Evolutionary conservation across 768 basidiomycete species (phyloP).

Genomic region (Naganishia kalamii): DNA sequence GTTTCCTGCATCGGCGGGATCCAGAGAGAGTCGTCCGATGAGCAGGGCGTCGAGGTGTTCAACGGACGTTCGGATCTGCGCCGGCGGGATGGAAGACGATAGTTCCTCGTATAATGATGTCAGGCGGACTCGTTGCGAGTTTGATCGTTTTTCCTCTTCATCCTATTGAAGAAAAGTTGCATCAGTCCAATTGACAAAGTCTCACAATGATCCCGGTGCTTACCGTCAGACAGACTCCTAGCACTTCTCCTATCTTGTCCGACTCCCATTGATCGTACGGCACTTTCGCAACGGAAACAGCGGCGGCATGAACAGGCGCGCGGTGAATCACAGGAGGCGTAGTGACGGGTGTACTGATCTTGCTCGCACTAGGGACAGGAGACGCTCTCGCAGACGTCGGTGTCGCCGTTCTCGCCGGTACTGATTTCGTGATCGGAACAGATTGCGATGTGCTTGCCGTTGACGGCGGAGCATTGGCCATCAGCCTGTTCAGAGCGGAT

Average conservation of each 20-base stretch:
- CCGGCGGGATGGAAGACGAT: background rate
- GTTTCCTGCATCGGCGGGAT: constrained; percentile 62
- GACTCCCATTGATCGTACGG: constrained; percentile 63
- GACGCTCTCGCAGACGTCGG: background rate
- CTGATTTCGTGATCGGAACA: background rate
- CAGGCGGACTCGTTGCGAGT: constrained; percentile 45
- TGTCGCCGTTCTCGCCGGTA: background rate
- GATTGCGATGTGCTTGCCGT: background rate
- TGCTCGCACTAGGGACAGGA: background rate
- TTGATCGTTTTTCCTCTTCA: constrained; percentile 45
- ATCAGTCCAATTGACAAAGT: constrained; percentile 21
- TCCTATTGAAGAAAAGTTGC: constrained; percentile 22
- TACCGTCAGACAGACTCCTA: constrained; percentile 63
- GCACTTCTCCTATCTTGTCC: constrained; percentile 59
- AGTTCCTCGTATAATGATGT: background rate
- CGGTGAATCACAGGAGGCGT: no score
- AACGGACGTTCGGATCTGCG: background rate
- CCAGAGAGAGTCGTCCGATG: constrained; percentile 74
- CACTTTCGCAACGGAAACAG: constrained; percentile 46
- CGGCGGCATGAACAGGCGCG: no score
- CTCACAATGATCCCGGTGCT: background rate
- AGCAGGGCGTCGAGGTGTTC: constrained; percentile 56
- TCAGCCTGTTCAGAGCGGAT: constrained; percentile 3
- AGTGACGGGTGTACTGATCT: no score
- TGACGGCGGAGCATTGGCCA: background rate